Base-by-base conservation (phyloP, 441 rosid species). In the Gossypium aridum region DNA sequence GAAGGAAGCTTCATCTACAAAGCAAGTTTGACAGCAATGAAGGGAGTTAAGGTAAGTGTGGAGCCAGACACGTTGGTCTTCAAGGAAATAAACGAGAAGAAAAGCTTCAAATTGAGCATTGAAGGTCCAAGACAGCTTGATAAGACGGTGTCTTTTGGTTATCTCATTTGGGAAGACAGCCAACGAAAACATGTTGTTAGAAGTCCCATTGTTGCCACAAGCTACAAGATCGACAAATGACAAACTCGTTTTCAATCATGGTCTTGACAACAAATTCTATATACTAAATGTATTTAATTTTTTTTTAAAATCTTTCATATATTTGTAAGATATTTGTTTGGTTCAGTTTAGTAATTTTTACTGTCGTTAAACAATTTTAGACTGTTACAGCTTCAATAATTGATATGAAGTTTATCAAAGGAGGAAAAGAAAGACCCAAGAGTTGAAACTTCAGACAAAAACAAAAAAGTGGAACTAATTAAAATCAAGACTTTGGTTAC, bases 171-270 rank as follows among this genome's bases (percentile, higher is more conserved):
- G 90, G 81, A 59, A 61, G 89, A 86, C 45, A n/a, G 4, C 3
- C 76, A 34, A n/a, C 75, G 79, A 22, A 74, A 77, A 74, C 73
- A 85, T 76, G 72, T 12, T 43, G 87, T 88, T 57, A 81, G 61
- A 39, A 88, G 89, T 79, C 89, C 90, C 19, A 67, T 88, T 31
- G 85, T 77, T 37, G 83, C 76, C 6, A 78, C 84, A 19, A 78
- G 71, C 34, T 64, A 64, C 51, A 64, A 0, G 3, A 16, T 37
- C 2, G 26, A 10, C 20, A 34, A 34, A 17, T 64, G 25, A 64
- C 51, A 9, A 64, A 37, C 7, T 37, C 49, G 64, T 19, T 60
- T 59, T 4, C 37, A 9, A 6, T 31, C 43, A 68, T 12, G 37
- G 43, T 37, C 9, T 37, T 37, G 43, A 37, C 43, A 1, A 37